These are phyloP conservation scores for Erythrophleum fordii DNA, from an alignment of 306 rosid species.

Conservation along the genomic window DNA sequence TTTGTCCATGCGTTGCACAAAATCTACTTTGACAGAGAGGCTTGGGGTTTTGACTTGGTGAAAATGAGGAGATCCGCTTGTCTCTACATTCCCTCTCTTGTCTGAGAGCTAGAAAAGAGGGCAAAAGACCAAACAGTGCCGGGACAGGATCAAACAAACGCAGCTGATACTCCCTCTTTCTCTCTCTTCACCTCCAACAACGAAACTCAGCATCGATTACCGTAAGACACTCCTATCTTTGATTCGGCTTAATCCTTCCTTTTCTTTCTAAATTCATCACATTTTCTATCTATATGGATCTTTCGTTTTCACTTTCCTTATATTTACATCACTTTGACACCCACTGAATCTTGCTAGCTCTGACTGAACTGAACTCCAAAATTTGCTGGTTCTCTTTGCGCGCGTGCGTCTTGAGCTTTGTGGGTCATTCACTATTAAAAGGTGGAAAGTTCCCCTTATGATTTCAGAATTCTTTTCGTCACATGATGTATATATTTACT, in stretches of 20 bases:
- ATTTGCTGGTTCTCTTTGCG: not conserved
- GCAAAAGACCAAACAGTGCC: constrained; percentile 45
- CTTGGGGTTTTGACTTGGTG: constrained; percentile 53
- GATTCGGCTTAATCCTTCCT: not conserved
- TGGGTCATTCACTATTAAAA: constrained; percentile 1
- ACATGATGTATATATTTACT: not conserved
- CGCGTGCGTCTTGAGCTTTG: not conserved
- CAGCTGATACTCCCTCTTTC: constrained; percentile 26
- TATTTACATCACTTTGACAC: constrained; percentile 16
- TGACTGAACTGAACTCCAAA: not conserved
- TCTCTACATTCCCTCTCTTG: constrained; percentile 49
- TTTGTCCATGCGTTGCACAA: not conserved
- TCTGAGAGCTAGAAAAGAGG: constrained; percentile 46
- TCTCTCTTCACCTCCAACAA: not conserved
- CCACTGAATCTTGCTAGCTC: constrained; percentile 24
- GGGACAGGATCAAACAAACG: constrained; percentile 30
- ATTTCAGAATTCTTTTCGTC: not conserved
- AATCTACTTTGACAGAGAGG: not conserved
- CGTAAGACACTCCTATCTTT: constrained; percentile 40
- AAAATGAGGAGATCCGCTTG: constrained; percentile 51
- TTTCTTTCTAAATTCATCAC: not conserved
- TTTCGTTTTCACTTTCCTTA: constrained; percentile 31
- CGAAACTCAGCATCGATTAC: constrained; percentile 41
- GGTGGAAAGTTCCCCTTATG: not conserved
- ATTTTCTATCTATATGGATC: not conserved